Evolutionary conservation across 1,139 yeast species (phyloP), one percentile per base, ranked within the genome.

Genomic region (Kodamaea suecica): DNA sequence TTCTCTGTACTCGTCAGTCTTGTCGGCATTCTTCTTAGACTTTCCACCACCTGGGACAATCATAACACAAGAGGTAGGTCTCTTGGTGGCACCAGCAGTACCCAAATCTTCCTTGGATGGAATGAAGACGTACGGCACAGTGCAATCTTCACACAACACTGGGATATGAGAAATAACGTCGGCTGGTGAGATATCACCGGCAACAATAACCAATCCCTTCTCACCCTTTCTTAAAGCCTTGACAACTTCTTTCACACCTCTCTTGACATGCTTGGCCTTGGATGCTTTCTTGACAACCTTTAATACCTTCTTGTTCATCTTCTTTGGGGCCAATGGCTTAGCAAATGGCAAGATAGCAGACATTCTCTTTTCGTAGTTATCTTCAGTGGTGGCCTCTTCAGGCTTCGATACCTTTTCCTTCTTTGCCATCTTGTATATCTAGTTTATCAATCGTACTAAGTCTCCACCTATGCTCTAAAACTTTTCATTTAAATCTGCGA

Each of bases 221-320:
- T 90, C 97, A 47, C 97, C 97, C 68, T 92, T 92, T 72, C 98
- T 80, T 48, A 94, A 76, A 25, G 97, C 94, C 70, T 94, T 94
- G 52, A 92, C 97, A 30, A 92, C 98, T 67, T 94, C 99, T 67
- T 94, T 94, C 40, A 92, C 98, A 58, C 99, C 99, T 66, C 98
- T 79, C 71, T 88, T 90, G 52, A 94, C 97, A 64, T 92, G 97
- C 70, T 94, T 92, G 47, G 96, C 95, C 69, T 92, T 92, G 38
- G 97, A 87, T 8, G 97, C 96, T 63, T 87, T 90, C 75, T 92
- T 94, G 45, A 94, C 95, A 30, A 95, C 86, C 70, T 94, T 94
- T 55, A 94, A 77, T 24, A 92, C 82, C 66, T 92, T 92, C 69
- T 94, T 94, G 74, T 92, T 94, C 60, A 90, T 70, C 65, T 94